Base-by-base conservation (phyloP, 768 basidiomycete genomes). In the Kwoniella bestiolae region DNA sequence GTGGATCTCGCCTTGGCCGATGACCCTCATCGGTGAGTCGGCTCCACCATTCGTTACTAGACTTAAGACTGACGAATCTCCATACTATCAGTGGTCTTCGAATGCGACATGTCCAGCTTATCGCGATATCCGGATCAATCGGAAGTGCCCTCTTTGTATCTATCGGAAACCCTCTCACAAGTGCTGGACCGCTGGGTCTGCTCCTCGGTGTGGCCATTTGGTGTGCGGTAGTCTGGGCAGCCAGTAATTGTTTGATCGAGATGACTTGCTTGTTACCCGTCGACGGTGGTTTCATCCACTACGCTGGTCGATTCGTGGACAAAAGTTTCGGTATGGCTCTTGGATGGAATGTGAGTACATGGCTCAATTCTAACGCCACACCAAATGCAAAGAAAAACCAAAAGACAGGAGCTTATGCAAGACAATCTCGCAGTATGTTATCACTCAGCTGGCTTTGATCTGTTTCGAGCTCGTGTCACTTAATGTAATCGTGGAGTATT, bases 31-130 rank as follows among this genome's bases (percentile, higher is more conserved):
- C 44, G 66, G 66, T 67, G 35, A 50, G 58, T 49, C 6, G 23
- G 31, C 1, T 28, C 28, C 18, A n/a, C 52, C 28, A 49, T 9
- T 21, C 46, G n/a, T n/a, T 1, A 5, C 25, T 16, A 25, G 23
- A 3, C n/a, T 3, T 25, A 14, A 56, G 3, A 7, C 21, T 58
- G 23, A 41, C 31, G 28, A 23, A 41, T 8, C 6, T 18, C 18
- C 1, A 12, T 35, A 44, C 18, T 29, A 46, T 6, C 47, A 69
- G 68, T 31, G 73, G 73, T 49, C 65, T 75, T 5, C 63, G 60
- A 18, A 65, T 70, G 66, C 49, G 73, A 46, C 73, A 75, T 65
- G 52, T 75, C 45, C 73, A 75, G 44, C 60, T 75, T 23, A 75
- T 75, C n/a, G 69, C 71, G 21, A 72, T 75, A 35, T 63, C 68